Percentiles rank a stretch among this genome's conserved stretches.
These are phyloP conservation scores for Adansonia digitata DNA, from an alignment of 345 rosid species.

Conservation along the genomic window DNA sequence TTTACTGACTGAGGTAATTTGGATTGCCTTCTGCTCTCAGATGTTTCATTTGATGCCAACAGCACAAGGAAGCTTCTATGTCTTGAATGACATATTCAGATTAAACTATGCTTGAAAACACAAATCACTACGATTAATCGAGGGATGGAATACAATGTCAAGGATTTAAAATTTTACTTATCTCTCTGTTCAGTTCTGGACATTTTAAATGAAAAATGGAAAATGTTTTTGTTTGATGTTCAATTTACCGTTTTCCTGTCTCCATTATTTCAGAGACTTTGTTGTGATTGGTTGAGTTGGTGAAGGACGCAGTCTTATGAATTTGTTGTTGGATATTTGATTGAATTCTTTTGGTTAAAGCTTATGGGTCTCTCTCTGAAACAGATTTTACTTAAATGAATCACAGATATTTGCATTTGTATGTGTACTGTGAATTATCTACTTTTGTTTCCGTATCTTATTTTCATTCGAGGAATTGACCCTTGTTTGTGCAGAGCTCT, in stretches of 20 bases:
- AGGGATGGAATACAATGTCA: constrained; percentile 6
- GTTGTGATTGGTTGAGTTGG: constrained; percentile 16
- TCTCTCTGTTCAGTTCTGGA: not conserved
- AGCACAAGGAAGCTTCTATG: constrained; percentile 88
- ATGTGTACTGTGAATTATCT: not conserved
- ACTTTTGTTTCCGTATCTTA: not conserved
- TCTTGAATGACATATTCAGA: constrained; percentile 91
- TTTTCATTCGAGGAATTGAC: not conserved
- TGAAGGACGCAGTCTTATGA: not conserved
- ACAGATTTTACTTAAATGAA: not conserved
- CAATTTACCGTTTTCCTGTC: too few relatives aligned
- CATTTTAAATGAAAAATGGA: not conserved
- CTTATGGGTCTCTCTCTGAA: too few relatives aligned
- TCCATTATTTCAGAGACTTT: not conserved
- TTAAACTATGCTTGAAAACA: constrained; percentile 79
- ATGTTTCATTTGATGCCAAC: constrained; percentile 99
- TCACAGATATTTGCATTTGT: not conserved
- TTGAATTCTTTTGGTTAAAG: not conserved
- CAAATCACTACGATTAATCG: not conserved
- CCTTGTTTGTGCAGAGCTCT: not conserved
- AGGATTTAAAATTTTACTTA: constrained; percentile 3
- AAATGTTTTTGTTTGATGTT: not conserved
- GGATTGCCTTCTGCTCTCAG: constrained; percentile 35
- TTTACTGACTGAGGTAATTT: not conserved
- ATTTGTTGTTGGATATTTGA: not conserved